These are phyloP conservation scores for Colletotrichum sp. DNA, from an alignment of 2,329 filamentous ascomycete species.

Conservation along the genomic window DNA sequence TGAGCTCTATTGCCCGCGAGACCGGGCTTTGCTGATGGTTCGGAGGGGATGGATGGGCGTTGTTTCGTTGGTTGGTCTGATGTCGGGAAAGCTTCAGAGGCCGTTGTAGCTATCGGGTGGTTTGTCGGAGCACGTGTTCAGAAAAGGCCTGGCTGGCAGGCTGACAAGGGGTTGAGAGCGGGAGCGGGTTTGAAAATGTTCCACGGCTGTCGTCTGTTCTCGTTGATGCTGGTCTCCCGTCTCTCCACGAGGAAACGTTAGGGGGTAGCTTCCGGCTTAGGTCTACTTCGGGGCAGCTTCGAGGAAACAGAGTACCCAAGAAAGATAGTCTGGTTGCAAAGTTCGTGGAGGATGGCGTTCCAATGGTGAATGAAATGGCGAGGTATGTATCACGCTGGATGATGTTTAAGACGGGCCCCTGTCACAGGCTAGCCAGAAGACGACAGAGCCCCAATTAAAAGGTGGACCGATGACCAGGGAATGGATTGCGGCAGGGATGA, in stretches of 20 bases:
- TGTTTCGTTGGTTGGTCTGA: constrained; percentile 14
- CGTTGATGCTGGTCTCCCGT: neutral
- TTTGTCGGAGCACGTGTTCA: constrained; percentile 19
- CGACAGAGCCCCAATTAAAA: constrained; percentile 15
- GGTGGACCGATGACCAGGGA: constrained; percentile 16
- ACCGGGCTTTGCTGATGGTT: neutral
- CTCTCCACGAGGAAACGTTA: neutral
- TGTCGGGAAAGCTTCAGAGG: constrained; percentile 10
- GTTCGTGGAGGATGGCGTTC: neutral
- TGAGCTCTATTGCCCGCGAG: neutral
- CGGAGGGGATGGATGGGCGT: neutral
- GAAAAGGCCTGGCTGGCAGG: neutral
- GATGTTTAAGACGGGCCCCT: constrained; percentile 17
- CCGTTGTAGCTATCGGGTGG: neutral
- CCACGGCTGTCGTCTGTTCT: neutral
- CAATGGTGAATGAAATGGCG: neutral
- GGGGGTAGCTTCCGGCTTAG: neutral
- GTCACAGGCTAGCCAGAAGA: constrained; percentile 18
- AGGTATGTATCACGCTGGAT: constrained; percentile 20
- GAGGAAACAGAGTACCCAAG: neutral
- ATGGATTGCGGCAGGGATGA: constrained; percentile 2
- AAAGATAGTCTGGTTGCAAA: neutral
- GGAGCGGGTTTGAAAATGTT: neutral
- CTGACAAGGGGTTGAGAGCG: neutral
- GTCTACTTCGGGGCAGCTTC: neutral